Percentiles rank a stretch among this genome's conserved stretches.
Conservation (phyloP, 2,329 filamentous ascomycete genomes). For the Camillea tinctor region DNA sequence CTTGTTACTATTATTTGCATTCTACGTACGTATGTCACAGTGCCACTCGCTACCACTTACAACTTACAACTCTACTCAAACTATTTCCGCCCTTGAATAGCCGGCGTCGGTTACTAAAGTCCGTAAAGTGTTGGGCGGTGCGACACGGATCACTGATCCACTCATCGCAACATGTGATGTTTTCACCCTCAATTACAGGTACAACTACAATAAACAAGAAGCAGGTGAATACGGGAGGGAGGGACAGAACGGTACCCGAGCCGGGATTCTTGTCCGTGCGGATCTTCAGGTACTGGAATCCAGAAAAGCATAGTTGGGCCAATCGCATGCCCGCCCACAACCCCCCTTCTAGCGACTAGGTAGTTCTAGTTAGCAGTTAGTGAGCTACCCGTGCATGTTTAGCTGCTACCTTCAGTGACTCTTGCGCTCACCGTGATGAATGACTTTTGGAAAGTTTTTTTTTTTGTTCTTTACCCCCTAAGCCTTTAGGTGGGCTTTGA, state of each 20-base stretch:
- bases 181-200: not conserved
- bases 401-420: slow-evolving; percentile 11
- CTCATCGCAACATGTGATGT: not conserved
- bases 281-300: not conserved
- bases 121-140: not conserved
- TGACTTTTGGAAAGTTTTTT: slow-evolving; percentile 21
- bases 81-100: not conserved
- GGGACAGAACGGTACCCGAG: not conserved
- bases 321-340: not conserved
- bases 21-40: too few relatives aligned
- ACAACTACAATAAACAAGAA: not conserved
- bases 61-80: too few relatives aligned
- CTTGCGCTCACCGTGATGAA: slow-evolving; percentile 24
- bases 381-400: not conserved
- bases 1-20: too few relatives aligned
- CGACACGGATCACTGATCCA: not conserved
- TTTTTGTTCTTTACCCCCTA: slow-evolving; percentile 8
- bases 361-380: not conserved
- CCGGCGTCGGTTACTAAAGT: not conserved
- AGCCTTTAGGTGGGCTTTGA: not conserved
- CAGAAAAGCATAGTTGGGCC: not conserved
- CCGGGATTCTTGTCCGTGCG: not conserved
- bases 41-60: not conserved
- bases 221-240: not conserved
- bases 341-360: not conserved